phyloP scores from a whole-genome alignment of 495 filamentous ascomycete genomes.

The Tuber calosporum region DNA sequence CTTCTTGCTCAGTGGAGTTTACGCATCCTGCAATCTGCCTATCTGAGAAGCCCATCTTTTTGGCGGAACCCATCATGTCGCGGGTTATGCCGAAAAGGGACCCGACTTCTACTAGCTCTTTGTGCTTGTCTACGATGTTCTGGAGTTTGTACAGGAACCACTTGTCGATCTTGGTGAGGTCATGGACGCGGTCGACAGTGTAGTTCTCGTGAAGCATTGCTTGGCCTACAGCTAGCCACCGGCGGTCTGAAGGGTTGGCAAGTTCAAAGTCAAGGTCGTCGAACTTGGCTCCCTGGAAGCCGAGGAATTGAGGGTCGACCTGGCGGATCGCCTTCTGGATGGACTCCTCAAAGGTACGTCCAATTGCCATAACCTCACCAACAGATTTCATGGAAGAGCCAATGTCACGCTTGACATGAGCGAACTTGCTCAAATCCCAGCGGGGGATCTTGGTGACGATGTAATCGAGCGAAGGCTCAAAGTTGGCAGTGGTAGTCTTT shows the following conservation, averaged over 20 bases:
- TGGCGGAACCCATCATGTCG: constrained; percentile 78
- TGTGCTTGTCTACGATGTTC: constrained; percentile 85
- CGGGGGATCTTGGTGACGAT: constrained; percentile 97
- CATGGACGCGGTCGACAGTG: constrained; percentile 80
- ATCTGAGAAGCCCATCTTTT: constrained; percentile 97
- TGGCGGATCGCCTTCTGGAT: constrained; percentile 97
- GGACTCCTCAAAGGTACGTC: constrained; percentile 96
- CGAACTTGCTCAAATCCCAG: constrained; percentile 97
- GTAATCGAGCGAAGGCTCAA: constrained; percentile 94
- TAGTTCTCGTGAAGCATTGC: constrained; percentile 96
- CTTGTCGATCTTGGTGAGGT: constrained; percentile 90
- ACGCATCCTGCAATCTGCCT: constrained; percentile 88
- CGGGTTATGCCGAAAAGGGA: constrained; percentile 78
- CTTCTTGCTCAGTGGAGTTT: constrained; percentile 76
- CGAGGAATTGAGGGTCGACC: constrained; percentile 83
- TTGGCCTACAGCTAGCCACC: constrained; percentile 95
- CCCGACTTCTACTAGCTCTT: constrained; percentile 79
- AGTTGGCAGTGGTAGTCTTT: constrained; percentile 97
- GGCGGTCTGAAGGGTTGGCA: constrained; percentile 82
- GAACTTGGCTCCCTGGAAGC: constrained; percentile 92
- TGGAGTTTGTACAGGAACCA: constrained; percentile 98
- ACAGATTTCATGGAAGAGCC: constrained; percentile 98
- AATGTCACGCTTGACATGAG: constrained; percentile 95
- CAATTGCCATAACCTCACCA: constrained; percentile 98
- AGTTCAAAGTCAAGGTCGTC: constrained; percentile 86